Base-by-base conservation (phyloP, 108 stramenopile species). In the Skeletonema costatum region DNA sequence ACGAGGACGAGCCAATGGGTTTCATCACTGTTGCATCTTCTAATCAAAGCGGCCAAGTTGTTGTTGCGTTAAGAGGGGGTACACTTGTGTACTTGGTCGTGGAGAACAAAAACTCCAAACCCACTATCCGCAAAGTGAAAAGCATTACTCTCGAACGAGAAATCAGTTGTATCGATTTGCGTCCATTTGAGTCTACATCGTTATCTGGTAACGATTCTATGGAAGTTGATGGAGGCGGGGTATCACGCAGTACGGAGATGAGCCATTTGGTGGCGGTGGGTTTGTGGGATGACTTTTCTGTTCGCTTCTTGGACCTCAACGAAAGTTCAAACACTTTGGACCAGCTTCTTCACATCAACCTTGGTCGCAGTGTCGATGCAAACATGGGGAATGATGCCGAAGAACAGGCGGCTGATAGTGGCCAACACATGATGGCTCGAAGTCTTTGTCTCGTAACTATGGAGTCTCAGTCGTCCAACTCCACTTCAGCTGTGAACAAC, bases 261-360 rank as follows among this genome's bases (percentile, higher is more conserved):
- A 82, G 85, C 48, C 53, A 62, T 29, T 61, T 87, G 36, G 87
- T 87, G 51, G 96, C 91, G 39, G 92, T 98, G 7, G 97, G 97
- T 8, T 82, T 97, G 16, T 98, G 97, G 97, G 93, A 92, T 68
- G 97, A 95, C 73, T 92, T 94, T 59, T 89, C 96, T 33, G 97
- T 98, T 5, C 94, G 95, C 12, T 68, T 98, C 13, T 79, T 99
- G 48, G 70, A 88, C 17, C 75, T 99, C 32, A 79, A 79, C n/a
- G 75, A 59, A 19, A 61, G 67, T 78, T 33, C 72, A 14, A 59
- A 19, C 32, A n/a, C 63, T 30, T 58, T 84, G 66, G 79, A 70
- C 17, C 78, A 84, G 62, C 74, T 80, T 58, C 82, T 73, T 71
- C 92, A 19, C 35, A 88, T 71, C 74, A 85, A 75, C 38, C 66